Base-by-base conservation (phyloP, 306 rosid genomes). In the Vachellia pachyceras region DNA sequence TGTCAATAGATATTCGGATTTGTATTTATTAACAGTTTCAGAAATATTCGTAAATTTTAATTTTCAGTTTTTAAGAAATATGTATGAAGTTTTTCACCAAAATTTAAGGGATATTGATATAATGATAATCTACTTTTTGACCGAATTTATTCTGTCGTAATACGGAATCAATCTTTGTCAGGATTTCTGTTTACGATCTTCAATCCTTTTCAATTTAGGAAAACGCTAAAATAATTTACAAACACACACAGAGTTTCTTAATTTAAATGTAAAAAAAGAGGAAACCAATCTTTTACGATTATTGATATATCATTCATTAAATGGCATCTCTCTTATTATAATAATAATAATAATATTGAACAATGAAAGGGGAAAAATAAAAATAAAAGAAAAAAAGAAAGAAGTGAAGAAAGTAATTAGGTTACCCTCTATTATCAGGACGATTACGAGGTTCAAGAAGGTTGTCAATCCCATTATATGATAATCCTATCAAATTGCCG, bases 371-470 rank as follows among this genome's bases (percentile, higher is more conserved):
- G 61, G 29, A 4, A n/a, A 20, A 55, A 55, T 18, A 5, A 10
- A 54, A 54, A 29, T 29, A 29, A 29, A 18, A 18, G 0, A n/a
- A 54, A n/a, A 54, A 7, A 7, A 0, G 23, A 57, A 57, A 3
- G 10, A 57, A n/a, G 6, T 2, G 3, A 57, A 57, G 1, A 22
- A 58, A 22, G 33, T 58, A 23, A 50, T 10, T 46, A 57, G 15
- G 17, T 63, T 88, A 90, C 93, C 97, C 97, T 87, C 92, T 92
- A 39, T 92, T 66, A 2, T 23, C 9, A 25, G 6, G 25, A 7
- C 23, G 37, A 58, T 83, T 87, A 1, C 58, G 78, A 25, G 22
- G 37, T 46, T 86, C 92, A 41, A 92, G 91, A 40, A 92, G 41
- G 71, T 90, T 90, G 2, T 64, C 69, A n/a, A 90, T 66, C 55